phyloP scores from a whole-genome alignment of 2,329 filamentous ascomycete species.

The Clonostachys byssicola region DNA sequence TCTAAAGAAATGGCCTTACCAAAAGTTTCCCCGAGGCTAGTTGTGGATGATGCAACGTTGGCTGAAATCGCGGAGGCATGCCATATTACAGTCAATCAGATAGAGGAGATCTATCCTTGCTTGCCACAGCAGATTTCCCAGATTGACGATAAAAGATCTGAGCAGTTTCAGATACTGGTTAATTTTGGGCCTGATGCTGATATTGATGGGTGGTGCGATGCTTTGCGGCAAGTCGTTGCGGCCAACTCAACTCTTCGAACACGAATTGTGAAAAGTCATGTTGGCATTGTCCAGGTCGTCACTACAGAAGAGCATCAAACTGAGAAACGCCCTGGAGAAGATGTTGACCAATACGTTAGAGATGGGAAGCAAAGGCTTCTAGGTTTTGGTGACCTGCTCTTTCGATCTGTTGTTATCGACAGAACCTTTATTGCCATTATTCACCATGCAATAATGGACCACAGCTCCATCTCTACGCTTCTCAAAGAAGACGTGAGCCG shows the following conservation, averaged over 20 bases:
- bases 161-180: not conserved
- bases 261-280: not conserved
- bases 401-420: not conserved
- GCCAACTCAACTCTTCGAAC: constrained; percentile 1
- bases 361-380: not conserved
- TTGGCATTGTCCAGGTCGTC: constrained; percentile 1
- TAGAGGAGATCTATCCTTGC: constrained; percentile 1
- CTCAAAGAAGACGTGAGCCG: not conserved
- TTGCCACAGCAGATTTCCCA: not conserved
- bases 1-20: too few species aligned
- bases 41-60: too few species aligned
- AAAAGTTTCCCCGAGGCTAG: too few species aligned
- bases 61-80: not conserved
- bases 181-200: not conserved
- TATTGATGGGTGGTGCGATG: not conserved
- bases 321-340: too few species aligned
- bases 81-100: not conserved
- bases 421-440: not conserved
- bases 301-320: not conserved
- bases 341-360: not conserved
- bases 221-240: not conserved
- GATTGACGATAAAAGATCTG: not conserved
- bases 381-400: not conserved
- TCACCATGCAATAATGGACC: constrained; percentile 2
- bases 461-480: too few species aligned